Base-by-base conservation (phyloP, 202 grass and related monocot species). In the Zoysia matrella region DNA sequence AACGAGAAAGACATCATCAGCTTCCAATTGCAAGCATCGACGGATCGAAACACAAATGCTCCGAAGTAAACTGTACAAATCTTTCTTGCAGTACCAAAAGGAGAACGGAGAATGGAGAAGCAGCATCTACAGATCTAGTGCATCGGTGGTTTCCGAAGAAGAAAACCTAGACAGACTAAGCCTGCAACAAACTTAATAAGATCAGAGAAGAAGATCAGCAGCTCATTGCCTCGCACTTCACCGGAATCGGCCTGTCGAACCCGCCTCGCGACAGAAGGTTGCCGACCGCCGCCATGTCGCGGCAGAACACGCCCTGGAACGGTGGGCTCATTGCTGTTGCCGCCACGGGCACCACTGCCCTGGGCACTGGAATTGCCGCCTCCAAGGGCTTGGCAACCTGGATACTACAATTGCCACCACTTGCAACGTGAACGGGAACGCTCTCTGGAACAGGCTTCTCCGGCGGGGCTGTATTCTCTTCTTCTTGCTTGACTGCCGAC, bases 231-330 rank as follows among this genome's bases (percentile, higher is more conserved):
- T 98, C 82, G 11, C 91, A 95, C 80, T 95, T 95, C 40, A 92
- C 80, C 30, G 84, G 87, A 40, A 98, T 98, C 14, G 84, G 54
- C 47, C 84, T 53, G 58, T 81, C 78, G 73, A 90, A 86, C 14
- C 40, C 78, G 43, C 43, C 74, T 3, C 83, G 69, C 14, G 96
- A 90, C 36, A 98, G 79, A 49, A 98, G 73, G 48, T 82, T 85
- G 9, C 95, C 90, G 0, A 98, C 88, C 75, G 87, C 89, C 2
- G 92, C 90, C 90, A 98, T 82, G 92, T 99, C 96, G 49, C 96
- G 90, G 86, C 96, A 99, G 85, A 99, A 99, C 72, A 91, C 89
- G 57, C 90, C 86, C 43, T 98, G 90, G 71, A 93, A 95, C 75
- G 76, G 68, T 0, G 87, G 84, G 16, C 78, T 86, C n/a, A 69